Conservation (phyloP, 306 rosid species). For the Senna tora region DNA sequence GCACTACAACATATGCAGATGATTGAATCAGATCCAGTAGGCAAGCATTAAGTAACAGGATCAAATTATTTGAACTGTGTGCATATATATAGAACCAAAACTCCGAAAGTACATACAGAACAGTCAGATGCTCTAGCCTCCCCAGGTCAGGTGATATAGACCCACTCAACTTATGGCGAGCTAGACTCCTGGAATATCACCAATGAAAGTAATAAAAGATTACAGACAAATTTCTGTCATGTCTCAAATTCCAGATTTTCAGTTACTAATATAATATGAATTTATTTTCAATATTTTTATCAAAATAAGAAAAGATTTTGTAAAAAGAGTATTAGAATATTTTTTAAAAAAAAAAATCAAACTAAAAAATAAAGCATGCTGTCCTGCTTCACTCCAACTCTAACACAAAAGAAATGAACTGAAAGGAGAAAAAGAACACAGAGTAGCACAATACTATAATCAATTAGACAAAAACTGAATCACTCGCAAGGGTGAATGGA, state of each 20-base stretch:
- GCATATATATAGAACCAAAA: constrained; percentile 16
- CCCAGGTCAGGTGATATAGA: constrained; percentile 80
- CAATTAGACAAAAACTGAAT: neutral
- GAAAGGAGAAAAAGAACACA: neutral
- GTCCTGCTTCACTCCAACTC: constrained; percentile 21
- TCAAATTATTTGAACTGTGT: constrained; percentile 10
- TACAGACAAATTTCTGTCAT: constrained; percentile 19
- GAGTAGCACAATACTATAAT: neutral
- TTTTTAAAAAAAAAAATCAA: constrained; percentile 13
- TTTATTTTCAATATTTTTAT: neutral
- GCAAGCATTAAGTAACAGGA: constrained; percentile 22
- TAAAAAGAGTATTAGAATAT: constrained; percentile 6
- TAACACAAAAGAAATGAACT: constrained; percentile 27
- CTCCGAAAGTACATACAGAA: constrained; percentile 68
- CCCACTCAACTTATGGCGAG: constrained; percentile 81
- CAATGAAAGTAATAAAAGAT: constrained; percentile 41
- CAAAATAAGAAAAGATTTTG: neutral
- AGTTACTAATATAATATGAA: neutral
- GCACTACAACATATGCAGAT: constrained; percentile 59
- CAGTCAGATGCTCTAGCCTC: constrained; percentile 76
- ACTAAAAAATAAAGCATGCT: constrained; percentile 5
- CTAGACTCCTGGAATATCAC: constrained; percentile 65
- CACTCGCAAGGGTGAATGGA: constrained; percentile 7
- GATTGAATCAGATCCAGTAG: constrained; percentile 35
- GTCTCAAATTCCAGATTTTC: neutral